Base-by-base conservation (phyloP, 331 rosid species). In the Quercus tomentella region DNA sequence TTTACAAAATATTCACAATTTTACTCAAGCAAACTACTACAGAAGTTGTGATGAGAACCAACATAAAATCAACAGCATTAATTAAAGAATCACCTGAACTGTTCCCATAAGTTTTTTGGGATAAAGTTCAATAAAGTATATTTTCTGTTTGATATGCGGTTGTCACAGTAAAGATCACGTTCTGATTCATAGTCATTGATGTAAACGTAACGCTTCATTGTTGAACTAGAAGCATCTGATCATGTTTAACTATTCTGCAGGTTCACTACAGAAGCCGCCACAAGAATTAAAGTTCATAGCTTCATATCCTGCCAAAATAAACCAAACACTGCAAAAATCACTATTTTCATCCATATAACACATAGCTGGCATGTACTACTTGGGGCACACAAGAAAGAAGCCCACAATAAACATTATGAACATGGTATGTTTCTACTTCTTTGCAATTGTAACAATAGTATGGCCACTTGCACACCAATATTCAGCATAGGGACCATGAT, bases 61-160 rank as follows among this genome's bases (percentile, higher is more conserved):
- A 70, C 61, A 70, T 77, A 28, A 31, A 68, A 74, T 63, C 21
- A 79, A 72, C 35, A 82, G 67, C 66, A 73, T 75, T 65, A 68
- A 75, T 35, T 49, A 74, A 85, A 71, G 51, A 74, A 55, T 85
- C 82, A 95, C 99, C 99, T 90, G 94, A 95, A 95, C 80, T 96
- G 99, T 81, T 95, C 99, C 96, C 93, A 88, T 88, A 95, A 81
- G 84, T 95, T 95, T 89, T 95, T 95, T 1, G 97, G 99, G 77
- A 95, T 92, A 81, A 95, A 95, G 87, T 93, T 95, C 76, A 91
- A 76, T 45, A 93, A 16, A 77, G 97, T 95, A 79, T 95, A 95
- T 84, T 95, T 95, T 58, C 93, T 85, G 82, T 95, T 95, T 1
- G 99, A 95, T 76, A 95, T 90, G 33, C 96, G 90, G 82, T 95